These are phyloP conservation scores for Tulasnella calospora DNA, from an alignment of 768 basidiomycete species.

Conservation along the genomic window DNA sequence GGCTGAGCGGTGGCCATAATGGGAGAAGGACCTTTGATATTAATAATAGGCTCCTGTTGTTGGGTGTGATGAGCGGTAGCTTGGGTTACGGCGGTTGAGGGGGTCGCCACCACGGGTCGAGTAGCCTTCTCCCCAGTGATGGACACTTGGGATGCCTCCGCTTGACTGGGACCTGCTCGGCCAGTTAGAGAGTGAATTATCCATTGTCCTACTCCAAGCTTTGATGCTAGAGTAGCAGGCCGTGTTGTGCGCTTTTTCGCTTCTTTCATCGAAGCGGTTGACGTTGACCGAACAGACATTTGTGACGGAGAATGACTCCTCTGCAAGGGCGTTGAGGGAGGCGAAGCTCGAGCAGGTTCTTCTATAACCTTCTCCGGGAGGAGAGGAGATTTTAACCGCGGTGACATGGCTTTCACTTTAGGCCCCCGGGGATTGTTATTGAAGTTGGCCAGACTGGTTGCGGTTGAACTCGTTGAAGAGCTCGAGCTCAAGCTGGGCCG, in stretches of 20 bases:
- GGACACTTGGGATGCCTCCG: slow-evolving; percentile 25
- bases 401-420: background rate
- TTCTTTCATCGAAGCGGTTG: slow-evolving; percentile 42
- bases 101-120: slow-evolving; percentile 10
- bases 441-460: slow-evolving; percentile 18
- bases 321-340: background rate
- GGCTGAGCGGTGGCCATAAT: background rate
- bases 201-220: slow-evolving; percentile 23
- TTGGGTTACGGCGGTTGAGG: background rate
- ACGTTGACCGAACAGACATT: slow-evolving; percentile 56
- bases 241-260: background rate
- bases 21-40: background rate
- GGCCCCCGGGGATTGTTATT: background rate
- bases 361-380: background rate
- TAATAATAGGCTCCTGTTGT: slow-evolving; percentile 1
- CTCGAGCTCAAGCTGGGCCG: background rate
- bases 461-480: slow-evolving; percentile 15
- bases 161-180: slow-evolving; percentile 23
- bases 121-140: background rate
- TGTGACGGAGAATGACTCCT: slow-evolving; percentile 60
- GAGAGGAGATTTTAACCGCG: slow-evolving; percentile 5
- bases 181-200: slow-evolving; percentile 12
- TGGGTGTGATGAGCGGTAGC: background rate
- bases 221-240: slow-evolving; percentile 3
- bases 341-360: background rate